Evolutionary conservation across 2,329 filamentous ascomycete genomes (phyloP), one percentile per base, ranked within the genome.

Genomic region (Zarea fungicola): DNA sequence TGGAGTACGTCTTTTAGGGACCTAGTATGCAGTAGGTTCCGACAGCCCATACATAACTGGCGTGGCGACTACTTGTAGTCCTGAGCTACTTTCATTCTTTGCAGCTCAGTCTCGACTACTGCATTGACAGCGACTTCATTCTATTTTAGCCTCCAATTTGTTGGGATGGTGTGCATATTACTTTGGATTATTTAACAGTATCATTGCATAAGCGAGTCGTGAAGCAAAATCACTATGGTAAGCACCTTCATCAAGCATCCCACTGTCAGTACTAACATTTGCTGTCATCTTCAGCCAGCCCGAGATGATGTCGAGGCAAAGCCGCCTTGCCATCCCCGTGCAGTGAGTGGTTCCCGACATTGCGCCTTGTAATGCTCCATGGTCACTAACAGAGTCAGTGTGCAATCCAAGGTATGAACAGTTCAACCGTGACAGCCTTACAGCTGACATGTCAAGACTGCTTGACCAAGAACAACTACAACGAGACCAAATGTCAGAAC

Each of bases 281-380:
- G 25, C n/a, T n/a, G n/a, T n/a, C n/a, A n/a, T 19, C 39, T 60
- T 51, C 42, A 56, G 43, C 51, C 56, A 11, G 65, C 84, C 13
- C 82, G 89, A 58, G 77, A 87, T 60, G 88, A 91, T 64, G 66
- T 95, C 29, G 80, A 80, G 51, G 78, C 80, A 29, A 80, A 87
- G 60, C 88, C 89, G 53, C 85, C 91, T 21, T 96, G 91, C 62
- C 90, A 95, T 72, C 81, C 89, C 50, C 80, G 85, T 62, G 92
- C 91, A 54, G 86, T 90, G 70, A 66, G 84, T 62, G 52, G 16
- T 42, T 41, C 28, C n/a, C 43, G n/a, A 10, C 31, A 18, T 13
- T 18, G 18, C 16, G n/a, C 23, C 13, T 6, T 9, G 10, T 6
- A 11, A 21, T 41, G 39, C 11, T 18, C 22, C 21, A 22, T 16